phyloP scores from a whole-genome alignment of 495 filamentous ascomycete genomes.

The Venustampulla echinocandica region DNA sequence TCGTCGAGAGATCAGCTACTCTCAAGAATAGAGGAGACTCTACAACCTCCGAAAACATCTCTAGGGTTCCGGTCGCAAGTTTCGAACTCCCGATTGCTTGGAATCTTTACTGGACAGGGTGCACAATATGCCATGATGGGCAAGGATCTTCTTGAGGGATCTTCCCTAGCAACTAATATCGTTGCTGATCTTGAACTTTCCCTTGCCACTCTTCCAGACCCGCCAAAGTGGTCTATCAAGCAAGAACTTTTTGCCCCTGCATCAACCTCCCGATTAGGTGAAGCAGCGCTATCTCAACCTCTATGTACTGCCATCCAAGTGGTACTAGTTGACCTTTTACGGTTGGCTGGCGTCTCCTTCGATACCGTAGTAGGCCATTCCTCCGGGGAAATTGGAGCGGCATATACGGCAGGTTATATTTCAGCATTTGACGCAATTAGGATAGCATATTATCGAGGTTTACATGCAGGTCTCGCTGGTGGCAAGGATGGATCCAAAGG shows the following conservation, averaged over 20 bases:
- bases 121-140: slow-evolving; percentile 50
- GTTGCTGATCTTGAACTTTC: slow-evolving; percentile 30
- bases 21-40: background rate
- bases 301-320: slow-evolving; percentile 39
- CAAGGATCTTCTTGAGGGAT: slow-evolving; percentile 37
- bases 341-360: slow-evolving; percentile 30
- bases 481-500: slow-evolving; percentile 23
- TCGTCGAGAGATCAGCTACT: background rate
- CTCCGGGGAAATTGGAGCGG: slow-evolving; percentile 48
- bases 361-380: slow-evolving; percentile 48
- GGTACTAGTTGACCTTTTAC: slow-evolving; percentile 36
- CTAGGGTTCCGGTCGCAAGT: background rate
- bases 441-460: slow-evolving; percentile 43
- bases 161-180: slow-evolving; percentile 4
- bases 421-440: slow-evolving; percentile 32
- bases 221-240: slow-evolving; percentile 13
- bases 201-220: slow-evolving; percentile 31
- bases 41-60: background rate
- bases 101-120: slow-evolving; percentile 25
- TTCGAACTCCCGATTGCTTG: slow-evolving; percentile 24
- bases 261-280: slow-evolving; percentile 28
- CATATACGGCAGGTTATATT: slow-evolving; percentile 33
- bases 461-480: slow-evolving; percentile 14
- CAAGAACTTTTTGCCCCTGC: background rate
- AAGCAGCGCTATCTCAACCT: slow-evolving; percentile 38